Conservation (phyloP, 225 moss, liverwort and hornwort genomes). For the Asterella californica region DNA sequence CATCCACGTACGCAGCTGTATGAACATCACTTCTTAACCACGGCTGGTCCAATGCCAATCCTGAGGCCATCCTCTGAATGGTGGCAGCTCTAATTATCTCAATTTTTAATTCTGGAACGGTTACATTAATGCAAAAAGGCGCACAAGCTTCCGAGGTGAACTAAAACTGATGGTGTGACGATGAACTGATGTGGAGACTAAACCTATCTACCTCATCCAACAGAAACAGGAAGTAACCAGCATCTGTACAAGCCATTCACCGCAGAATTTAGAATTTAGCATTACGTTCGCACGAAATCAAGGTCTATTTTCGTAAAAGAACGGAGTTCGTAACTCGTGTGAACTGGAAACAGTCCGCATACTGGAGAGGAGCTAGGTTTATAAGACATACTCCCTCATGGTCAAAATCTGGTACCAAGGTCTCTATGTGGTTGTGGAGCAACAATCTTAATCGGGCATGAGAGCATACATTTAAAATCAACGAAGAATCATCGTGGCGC, state of each 20-base stretch:
- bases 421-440: not conserved
- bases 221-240: not conserved
- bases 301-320: not conserved
- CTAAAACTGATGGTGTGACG: too few relatives aligned
- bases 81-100: not conserved
- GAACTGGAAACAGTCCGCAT: not conserved
- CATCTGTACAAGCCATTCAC: not conserved
- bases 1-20: not conserved
- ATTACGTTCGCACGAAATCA: not conserved
- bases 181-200: too few relatives aligned
- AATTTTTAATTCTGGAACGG: not conserved
- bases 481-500: conserved; percentile 46
- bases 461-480: conserved; percentile 34
- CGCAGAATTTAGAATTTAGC: not conserved
- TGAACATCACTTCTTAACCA: not conserved
- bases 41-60: not conserved
- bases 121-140: too few relatives aligned
- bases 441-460: not conserved
- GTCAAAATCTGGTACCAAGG: not conserved
- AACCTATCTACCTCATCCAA: not conserved
- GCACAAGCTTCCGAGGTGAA: too few relatives aligned
- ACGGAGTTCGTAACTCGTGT: not conserved
- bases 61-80: not conserved
- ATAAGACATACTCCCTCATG: not conserved
- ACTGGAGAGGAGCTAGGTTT: not conserved